Percentiles rank a stretch among this genome's conserved stretches.
These are phyloP conservation scores for Serendipita sp. DNA, from an alignment of 768 basidiomycete species.

Conservation along the genomic window DNA sequence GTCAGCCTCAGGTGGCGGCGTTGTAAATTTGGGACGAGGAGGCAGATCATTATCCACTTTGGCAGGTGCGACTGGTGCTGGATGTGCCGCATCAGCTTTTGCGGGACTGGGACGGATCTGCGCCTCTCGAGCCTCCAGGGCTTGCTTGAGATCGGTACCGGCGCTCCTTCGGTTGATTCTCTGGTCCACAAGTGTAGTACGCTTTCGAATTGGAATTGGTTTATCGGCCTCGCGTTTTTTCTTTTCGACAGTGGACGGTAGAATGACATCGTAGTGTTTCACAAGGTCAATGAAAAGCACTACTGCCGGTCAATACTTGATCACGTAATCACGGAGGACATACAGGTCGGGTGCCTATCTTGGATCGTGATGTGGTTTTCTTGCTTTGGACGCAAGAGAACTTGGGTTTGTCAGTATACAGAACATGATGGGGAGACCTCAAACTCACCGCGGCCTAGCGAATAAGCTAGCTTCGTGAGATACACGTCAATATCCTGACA, in stretches of 20 bases:
- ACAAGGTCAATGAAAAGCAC: constrained; percentile 78
- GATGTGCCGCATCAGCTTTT: constrained; percentile 1
- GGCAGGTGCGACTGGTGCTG: neutral
- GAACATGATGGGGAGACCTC: neutral
- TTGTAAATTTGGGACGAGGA: constrained; percentile 2
- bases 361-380: constrained; percentile 80
- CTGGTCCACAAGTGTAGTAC: constrained; percentile 78
- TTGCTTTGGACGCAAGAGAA: constrained; percentile 61
- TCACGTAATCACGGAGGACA: constrained; percentile 14
- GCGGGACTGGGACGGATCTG: constrained; percentile 34
- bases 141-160: constrained; percentile 49
- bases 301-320: constrained; percentile 15
- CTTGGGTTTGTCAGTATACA: constrained; percentile 23
- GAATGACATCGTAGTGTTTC: constrained; percentile 49
- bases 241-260: constrained; percentile 66
- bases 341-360: constrained; percentile 72
- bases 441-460: constrained; percentile 65
- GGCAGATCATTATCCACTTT: constrained; percentile 11
- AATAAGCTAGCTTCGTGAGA: constrained; percentile 72
- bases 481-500: constrained; percentile 55
- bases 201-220: constrained; percentile 65
- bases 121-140: constrained; percentile 36
- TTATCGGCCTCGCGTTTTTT: constrained; percentile 83
- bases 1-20: constrained; percentile 9
- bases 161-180: constrained; percentile 60